These are phyloP conservation scores for Thuja plicata DNA, from an alignment of 83 land plant species.

Conservation along the genomic window DNA sequence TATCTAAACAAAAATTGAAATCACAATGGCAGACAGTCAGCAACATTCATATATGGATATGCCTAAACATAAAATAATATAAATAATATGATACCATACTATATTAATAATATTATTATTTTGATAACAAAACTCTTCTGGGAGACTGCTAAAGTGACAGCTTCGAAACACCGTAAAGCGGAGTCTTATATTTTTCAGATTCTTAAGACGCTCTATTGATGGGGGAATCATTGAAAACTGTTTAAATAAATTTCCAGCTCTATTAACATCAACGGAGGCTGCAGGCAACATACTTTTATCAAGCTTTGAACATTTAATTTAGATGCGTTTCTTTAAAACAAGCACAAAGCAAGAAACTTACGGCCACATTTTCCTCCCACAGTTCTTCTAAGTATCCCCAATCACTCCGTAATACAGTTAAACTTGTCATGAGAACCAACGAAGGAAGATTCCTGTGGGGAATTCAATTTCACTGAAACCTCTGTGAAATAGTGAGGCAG, in stretches of 20 bases:
- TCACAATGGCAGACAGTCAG: too few species aligned
- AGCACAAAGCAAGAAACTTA: neutral
- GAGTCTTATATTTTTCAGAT: neutral
- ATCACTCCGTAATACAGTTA: neutral
- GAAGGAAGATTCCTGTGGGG: too few species aligned
- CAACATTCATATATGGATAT: too few species aligned
- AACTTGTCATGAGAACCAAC: neutral
- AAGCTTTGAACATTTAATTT: neutral
- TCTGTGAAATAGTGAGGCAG: too few species aligned
- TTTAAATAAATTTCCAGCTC: neutral
- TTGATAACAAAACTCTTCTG: conserved; percentile 11
- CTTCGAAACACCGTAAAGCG: fast-evolving
- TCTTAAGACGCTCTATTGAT: neutral
- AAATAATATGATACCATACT: too few species aligned
- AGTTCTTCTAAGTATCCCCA: neutral
- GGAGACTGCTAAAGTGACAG: neutral
- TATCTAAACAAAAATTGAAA: too few species aligned
- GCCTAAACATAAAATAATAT: too few species aligned
- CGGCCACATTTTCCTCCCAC: neutral
- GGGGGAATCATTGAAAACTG: neutral
- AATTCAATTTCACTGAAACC: too few species aligned
- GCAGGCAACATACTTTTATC: neutral
- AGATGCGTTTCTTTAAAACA: neutral
- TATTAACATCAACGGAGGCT: neutral
- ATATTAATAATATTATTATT: too few species aligned